phyloP scores from a whole-genome alignment of 352 stramenopile genomes.

The Phytophthora uliginosa region DNA sequence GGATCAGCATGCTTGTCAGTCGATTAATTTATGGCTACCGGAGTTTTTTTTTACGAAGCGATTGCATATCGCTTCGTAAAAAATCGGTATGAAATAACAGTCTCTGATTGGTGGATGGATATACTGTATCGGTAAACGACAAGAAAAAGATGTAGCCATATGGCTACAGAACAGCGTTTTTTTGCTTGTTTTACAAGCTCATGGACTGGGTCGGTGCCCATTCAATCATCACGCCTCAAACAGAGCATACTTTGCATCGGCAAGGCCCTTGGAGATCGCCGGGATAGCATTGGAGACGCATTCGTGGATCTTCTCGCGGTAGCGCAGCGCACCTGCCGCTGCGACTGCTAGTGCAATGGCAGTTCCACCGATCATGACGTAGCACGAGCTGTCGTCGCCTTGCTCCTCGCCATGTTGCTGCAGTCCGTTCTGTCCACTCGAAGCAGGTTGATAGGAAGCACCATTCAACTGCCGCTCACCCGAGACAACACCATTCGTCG shows the following conservation, averaged over 20 bases:
- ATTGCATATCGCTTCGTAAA: no score
- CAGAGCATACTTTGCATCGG: constrained; percentile 72
- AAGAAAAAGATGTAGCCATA: no score
- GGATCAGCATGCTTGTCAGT: no score
- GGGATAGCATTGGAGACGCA: constrained; percentile 49
- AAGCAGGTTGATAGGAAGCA: constrained; percentile 7
- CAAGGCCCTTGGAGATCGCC: constrained; percentile 66
- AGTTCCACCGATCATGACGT: constrained; percentile 58
- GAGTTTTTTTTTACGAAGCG: no score
- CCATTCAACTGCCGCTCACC: constrained; percentile 12
- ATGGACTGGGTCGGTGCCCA: no score
- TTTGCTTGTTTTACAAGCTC: no score
- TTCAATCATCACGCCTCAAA: constrained; percentile 61
- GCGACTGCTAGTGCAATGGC: constrained; percentile 58
- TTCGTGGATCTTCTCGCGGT: constrained; percentile 63
- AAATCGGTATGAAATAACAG: no score
- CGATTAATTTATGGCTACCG: no score
- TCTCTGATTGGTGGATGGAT: no score
- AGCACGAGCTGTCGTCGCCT: constrained; percentile 45
- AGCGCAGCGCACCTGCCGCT: constrained; percentile 54
- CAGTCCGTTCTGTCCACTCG: constrained; percentile 4
- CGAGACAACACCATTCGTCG: background rate
- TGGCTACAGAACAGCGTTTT: no score
- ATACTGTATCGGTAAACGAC: no score
- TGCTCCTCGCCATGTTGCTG: constrained; percentile 1